These are phyloP conservation scores for Coemansia guatemalensis DNA, from an alignment of 192 early-diverging fungal genomes.

Conservation along the genomic window DNA sequence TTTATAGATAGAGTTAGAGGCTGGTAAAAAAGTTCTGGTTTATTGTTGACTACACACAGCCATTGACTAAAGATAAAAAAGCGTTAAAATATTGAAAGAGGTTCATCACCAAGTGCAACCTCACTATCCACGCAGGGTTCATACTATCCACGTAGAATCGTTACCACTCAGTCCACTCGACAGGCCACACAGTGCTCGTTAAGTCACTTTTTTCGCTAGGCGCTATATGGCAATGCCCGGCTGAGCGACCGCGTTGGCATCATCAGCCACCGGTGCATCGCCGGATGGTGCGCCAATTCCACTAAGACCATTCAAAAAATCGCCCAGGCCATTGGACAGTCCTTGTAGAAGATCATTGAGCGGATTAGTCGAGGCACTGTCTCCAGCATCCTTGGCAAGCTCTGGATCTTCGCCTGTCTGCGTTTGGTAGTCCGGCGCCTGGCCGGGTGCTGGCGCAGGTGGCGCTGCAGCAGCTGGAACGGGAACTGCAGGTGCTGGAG, in stretches of 20 bases:
- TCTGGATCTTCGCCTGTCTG: slow-evolving; percentile 11
- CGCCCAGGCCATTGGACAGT: slow-evolving; percentile 26
- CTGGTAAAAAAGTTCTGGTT: too few relatives aligned
- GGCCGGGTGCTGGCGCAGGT: slow-evolving; percentile 17
- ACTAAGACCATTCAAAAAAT: slow-evolving; percentile 26
- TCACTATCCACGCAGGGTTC: too few relatives aligned
- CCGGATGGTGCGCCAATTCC: slow-evolving; percentile 2
- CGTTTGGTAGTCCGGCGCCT: slow-evolving; percentile 16
- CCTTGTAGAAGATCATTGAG: slow-evolving; percentile 24
- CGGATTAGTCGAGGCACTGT: slow-evolving; percentile 18
- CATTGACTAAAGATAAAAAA: too few relatives aligned
- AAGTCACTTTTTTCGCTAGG: too few relatives aligned
- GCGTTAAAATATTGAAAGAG: too few relatives aligned
- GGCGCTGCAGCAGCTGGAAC: neutral
- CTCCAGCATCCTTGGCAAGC: neutral
- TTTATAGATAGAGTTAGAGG: too few relatives aligned
- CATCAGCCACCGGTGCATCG: slow-evolving; percentile 9
- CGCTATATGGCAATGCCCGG: slow-evolving; percentile 13
- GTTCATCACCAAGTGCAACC: too few relatives aligned
- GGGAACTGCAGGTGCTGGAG: neutral
- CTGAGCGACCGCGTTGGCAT: slow-evolving; percentile 27
- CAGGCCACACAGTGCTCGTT: too few relatives aligned
- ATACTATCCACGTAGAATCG: too few relatives aligned
- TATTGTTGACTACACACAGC: too few relatives aligned
- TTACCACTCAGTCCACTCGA: too few relatives aligned